These are phyloP conservation scores for Adansonia madagascariensis DNA, from an alignment of 441 rosid species.

Conservation along the genomic window DNA sequence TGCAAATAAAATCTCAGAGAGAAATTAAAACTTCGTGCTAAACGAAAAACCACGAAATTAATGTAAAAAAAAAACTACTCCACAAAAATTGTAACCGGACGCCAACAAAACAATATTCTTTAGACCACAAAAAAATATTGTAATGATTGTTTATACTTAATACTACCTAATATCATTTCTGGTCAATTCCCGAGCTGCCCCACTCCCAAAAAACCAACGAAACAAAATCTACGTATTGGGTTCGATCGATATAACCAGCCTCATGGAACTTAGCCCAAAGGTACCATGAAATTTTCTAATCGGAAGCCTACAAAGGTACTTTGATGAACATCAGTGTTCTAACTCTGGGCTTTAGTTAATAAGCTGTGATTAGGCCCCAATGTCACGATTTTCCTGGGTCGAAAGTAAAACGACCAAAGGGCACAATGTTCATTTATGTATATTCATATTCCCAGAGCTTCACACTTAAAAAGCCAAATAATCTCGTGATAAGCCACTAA, in stretches of 20 bases:
- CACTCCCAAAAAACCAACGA: background rate
- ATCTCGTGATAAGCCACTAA: background rate
- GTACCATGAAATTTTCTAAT: background rate
- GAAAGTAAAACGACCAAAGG: background rate
- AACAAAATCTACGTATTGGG: background rate
- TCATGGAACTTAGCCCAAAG: background rate
- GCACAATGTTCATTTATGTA: background rate
- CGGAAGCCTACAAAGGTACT: background rate
- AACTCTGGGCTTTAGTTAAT: background rate
- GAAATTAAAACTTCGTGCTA: background rate
- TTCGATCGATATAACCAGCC: background rate
- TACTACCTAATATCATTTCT: background rate
- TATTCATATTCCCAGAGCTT: no score
- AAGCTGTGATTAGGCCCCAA: background rate
- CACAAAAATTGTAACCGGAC: background rate
- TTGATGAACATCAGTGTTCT: no score
- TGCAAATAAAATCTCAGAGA: background rate
- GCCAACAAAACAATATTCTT: background rate
- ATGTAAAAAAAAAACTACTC: background rate
- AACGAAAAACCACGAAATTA: slow-evolving; percentile 1
- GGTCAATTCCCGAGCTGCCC: background rate
- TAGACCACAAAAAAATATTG: background rate
- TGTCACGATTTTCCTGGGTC: background rate
- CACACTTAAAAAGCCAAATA: background rate
- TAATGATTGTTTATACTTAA: no score